Percentiles rank a stretch among this genome's conserved stretches.
Conservation (phyloP, 2,329 filamentous ascomycete species). For the Xylariaceae sp. region DNA sequence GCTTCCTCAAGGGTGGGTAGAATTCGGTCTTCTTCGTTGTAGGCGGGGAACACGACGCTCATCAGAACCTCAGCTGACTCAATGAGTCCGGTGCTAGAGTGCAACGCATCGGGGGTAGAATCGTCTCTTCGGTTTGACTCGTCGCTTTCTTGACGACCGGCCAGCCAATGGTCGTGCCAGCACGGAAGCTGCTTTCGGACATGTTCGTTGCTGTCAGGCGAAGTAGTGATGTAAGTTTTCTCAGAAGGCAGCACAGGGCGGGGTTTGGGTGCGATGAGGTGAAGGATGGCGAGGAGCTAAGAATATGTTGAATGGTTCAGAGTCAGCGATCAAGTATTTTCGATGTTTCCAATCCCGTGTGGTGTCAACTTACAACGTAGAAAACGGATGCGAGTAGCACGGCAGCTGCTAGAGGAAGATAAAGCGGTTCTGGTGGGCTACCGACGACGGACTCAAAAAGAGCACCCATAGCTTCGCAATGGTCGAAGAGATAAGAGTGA, state of each 20-base stretch:
- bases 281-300: conserved; percentile 62
- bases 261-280: conserved; percentile 73
- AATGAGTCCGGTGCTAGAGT: conserved; percentile 52
- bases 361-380: conserved; percentile 33
- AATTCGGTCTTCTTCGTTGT: conserved; percentile 85
- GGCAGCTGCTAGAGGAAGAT: conserved; percentile 35
- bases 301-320: background rate
- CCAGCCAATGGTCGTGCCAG: conserved; percentile 76
- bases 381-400: conserved; percentile 33
- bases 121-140: conserved; percentile 30
- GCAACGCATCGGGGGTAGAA: conserved; percentile 34
- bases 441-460: conserved; percentile 26
- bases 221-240: conserved; percentile 76
- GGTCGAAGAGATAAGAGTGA: background rate
- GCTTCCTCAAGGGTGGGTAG: conserved; percentile 85
- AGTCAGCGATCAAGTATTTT: conserved; percentile 10
- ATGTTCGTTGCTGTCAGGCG: conserved; percentile 55
- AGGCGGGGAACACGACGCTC: conserved; percentile 89
- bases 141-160: conserved; percentile 50
- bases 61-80: conserved; percentile 76
- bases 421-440: conserved; percentile 30
- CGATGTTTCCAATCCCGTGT: background rate
- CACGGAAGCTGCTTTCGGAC: conserved; percentile 61
- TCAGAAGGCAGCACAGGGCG: conserved; percentile 69
- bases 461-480: conserved; percentile 19